Base-by-base conservation (phyloP, 345 rosid genomes). In the Brassica cretica region DNA sequence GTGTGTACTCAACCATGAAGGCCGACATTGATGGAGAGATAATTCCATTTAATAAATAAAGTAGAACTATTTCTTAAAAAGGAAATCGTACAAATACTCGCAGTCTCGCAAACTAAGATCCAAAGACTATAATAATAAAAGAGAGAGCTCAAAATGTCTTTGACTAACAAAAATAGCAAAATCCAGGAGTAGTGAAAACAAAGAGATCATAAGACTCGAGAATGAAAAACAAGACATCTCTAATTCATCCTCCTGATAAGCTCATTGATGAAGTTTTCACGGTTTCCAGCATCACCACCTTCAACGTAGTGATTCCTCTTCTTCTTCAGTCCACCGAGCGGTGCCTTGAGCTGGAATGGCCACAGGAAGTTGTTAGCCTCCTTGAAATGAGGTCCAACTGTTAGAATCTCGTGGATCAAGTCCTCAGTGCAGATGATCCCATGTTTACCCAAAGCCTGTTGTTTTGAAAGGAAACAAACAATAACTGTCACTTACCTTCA, bases 331-430 rank as follows among this genome's bases (percentile, higher is more conserved):
- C 97, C 98, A 39, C 96, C 92, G 53, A 87, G 78, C 0, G 98
- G 98, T 4, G 98, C 97, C 87, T 88, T 94, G 6, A 94, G 92
- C 87, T 94, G 87, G 83, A 94, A 94, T 3, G 97, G 97, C 98
- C 97, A 94, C 8, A 92, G 73, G 84, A 89, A 94, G 89, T 91
- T 80, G 87, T 89, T 65, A 86, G 97, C 97, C 77, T 94, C 92
- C 86, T 92, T 94, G 83, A 94, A 94, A 69, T 92, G 97, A 30
- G 97, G 97, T 8, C 98, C 98, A 0, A 94, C 97, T 0, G 93
- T 90, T 84, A 91, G 68, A 41, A 94, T 90, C 83, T 92, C 98
- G 44, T 94, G 97, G 78, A 94, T 87, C 24, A 94, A 84, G 77
- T 89, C 98, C 74, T 94, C 98, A 32, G 71, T 66, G 76, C 91